Base-by-base conservation (phyloP, 2,329 filamentous ascomycete genomes). In the Thelonectria discophora region DNA sequence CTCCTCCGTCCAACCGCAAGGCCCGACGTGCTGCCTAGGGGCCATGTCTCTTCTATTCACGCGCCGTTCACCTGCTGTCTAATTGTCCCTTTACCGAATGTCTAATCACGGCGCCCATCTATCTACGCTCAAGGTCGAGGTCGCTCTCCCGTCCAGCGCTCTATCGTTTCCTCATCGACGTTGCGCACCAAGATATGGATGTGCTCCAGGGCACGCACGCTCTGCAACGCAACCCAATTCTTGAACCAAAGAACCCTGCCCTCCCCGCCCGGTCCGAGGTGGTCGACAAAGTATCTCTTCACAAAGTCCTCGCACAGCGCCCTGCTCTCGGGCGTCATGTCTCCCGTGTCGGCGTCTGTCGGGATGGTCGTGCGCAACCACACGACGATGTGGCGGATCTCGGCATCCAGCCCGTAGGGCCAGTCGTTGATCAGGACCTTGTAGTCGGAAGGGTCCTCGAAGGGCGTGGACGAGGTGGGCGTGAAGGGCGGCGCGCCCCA, bases 211-310 rank as follows among this genome's bases (percentile, higher is more conserved):
- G 91, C 86, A 70, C 94, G 87, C 43, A 97, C 90, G 70, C 92
- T 96, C 81, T 97, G 96, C 74, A 97, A 79, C 24, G 88, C 88
- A 62, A 88, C 88, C 93, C 93, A 97, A 71, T 97, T 97, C 84
- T 94, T 96, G 79, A 97, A 97, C 93, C 93, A 98, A 63, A 93
- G 75, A 46, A 90, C 86, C 50, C 78, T 80, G 6, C 82, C 77
- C 58, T 78, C 76, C n/a, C 82, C 83, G 3, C 76, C 79, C 0
- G 76, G 74, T 0, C 82, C 83, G 12, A 91, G 78, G 30, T 76
- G 78, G n/a, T 84, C 80, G 34, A 85, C 79, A 73, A 97, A 97
- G 15, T 84, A 89, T 64, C 80, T 82, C 66, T 86, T 77, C 32
- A 97, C 88, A 74, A 92, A 97, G 10, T 82, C 81, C 48, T 87